Evolutionary conservation across 2,329 filamentous ascomycete species (phyloP), one percentile per base, ranked within the genome.

Genomic region (Pseudopithomyces chartarum): DNA sequence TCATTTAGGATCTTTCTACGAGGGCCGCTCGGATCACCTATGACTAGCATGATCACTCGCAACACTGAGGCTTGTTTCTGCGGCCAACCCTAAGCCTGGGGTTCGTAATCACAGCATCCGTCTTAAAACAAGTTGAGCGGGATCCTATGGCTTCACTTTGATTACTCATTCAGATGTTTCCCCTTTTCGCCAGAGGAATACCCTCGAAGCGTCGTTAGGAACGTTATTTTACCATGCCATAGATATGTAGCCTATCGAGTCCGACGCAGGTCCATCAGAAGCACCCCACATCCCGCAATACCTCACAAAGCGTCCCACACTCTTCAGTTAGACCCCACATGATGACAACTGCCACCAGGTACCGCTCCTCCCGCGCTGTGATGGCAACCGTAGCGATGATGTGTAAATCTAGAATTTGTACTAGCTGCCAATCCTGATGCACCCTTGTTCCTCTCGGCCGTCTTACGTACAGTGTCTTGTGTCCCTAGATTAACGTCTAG

Each of bases 371-470:
- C 23, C 32, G 48, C 42, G 32, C 34, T 38, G 47, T 22, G 39
- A 34, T 36, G 49, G 23, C 58, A 55, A 42, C 46, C 42, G 38
- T 54, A 58, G 44, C 51, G 42, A 56, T 58, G 55, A 66, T 62
- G 32, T 58, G 48, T 40, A 65, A 62, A 63, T 45, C 61, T 55
- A 23, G 44, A 50, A 17, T 55, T 57, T 58, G 60, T 60, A 65
- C 60, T 63, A 58, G 60, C 36, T 58, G 62, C 58, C 52, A 57
- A 40, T 46, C 33, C 20, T 56, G 60, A 62, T 58, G 64, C 33
- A 55, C 57, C 62, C 62, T 40, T 60, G 62, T 60, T 54, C 57
- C 56, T 49, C 54, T 52, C 56, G 56, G 34, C 56, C 57, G 57
- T 47, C 32, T 32, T 47, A 48, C 52, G 56, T 59, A 57, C 55